phyloP scores from a whole-genome alignment of 2,329 filamentous ascomycete genomes.

The Cercospora citrullina region DNA sequence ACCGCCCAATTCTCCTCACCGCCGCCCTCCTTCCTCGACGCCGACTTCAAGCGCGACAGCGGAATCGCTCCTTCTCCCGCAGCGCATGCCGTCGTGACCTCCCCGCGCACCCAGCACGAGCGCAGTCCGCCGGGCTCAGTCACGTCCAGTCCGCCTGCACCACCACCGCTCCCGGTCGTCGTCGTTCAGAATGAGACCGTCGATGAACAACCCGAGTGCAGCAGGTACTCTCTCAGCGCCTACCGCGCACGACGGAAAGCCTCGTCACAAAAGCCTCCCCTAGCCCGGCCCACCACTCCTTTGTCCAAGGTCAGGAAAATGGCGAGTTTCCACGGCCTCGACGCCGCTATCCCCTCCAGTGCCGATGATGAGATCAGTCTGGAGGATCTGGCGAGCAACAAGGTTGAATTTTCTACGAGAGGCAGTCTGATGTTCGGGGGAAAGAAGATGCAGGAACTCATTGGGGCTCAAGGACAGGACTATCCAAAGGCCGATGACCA shows the following conservation, averaged over 20 bases:
- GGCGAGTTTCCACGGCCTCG: constrained; percentile 50
- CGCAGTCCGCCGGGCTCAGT: not conserved
- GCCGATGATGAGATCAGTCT: constrained; percentile 53
- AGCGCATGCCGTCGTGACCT: constrained; percentile 25
- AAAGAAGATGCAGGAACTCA: constrained; percentile 46
- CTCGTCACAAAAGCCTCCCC: constrained; percentile 1
- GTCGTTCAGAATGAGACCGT: constrained; percentile 43
- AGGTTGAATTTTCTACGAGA: constrained; percentile 60
- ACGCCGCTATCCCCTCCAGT: constrained; percentile 57
- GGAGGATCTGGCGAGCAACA: constrained; percentile 52
- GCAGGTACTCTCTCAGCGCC: constrained; percentile 14
- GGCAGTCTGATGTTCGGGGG: constrained; percentile 61
- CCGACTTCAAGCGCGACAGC: constrained; percentile 36
- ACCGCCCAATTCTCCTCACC: not conserved
- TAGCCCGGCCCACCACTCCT: constrained; percentile 15
- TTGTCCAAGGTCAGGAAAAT: constrained; percentile 21
- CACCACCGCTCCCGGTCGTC: constrained; percentile 44
- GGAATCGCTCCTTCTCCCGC: constrained; percentile 35
- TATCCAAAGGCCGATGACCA: not conserved
- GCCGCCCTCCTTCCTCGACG: not conserved
- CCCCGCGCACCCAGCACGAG: not conserved
- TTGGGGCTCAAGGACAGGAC: constrained; percentile 30
- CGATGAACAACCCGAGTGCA: constrained; percentile 22
- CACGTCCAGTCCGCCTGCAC: not conserved
- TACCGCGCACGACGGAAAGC: not conserved